A percentile compares a stretch with the other conserved stretches of the same genome.
Conservation (phyloP, 495 filamentous ascomycete species). For the Peziza echinospora region DNA sequence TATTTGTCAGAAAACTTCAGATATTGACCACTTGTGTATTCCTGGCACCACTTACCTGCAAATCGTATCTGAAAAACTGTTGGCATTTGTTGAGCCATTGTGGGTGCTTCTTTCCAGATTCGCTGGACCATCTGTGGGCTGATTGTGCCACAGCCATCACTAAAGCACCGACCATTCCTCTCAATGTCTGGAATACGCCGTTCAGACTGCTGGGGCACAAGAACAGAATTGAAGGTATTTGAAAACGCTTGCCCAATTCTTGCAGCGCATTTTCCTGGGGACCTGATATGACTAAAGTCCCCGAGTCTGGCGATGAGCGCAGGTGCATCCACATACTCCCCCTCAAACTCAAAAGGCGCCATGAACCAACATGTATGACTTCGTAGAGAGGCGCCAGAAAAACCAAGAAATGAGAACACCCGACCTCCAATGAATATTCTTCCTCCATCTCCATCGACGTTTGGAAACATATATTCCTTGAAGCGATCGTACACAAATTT, state of each 20-base stretch:
- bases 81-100: conserved; percentile 24
- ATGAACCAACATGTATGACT: conserved; percentile 52
- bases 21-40: too few species aligned
- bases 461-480: conserved; percentile 13
- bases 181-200: conserved; percentile 26
- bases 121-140: conserved; percentile 33
- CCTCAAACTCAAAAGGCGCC: conserved; percentile 38
- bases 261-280: conserved; percentile 55
- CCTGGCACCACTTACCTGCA: conserved; percentile 25
- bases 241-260: conserved; percentile 70
- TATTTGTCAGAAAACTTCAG: too few species aligned
- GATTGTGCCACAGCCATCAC: conserved; percentile 58
- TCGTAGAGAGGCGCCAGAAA: conserved; percentile 59
- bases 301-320: conserved; percentile 41
- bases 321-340: conserved; percentile 22
- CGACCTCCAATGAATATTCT: conserved; percentile 40
- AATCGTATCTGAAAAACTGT: conserved; percentile 53
- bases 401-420: conserved; percentile 47
- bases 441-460: conserved; percentile 27
- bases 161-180: conserved; percentile 36
- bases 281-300: conserved; percentile 38
- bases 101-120: conserved; percentile 28
- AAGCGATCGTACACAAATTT: conserved; percentile 38
- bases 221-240: conserved; percentile 38
- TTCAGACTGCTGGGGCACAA: conserved; percentile 24